These are phyloP conservation scores for Malbranchea zuffiana DNA, from an alignment of 2,329 filamentous ascomycete species.

Conservation along the genomic window DNA sequence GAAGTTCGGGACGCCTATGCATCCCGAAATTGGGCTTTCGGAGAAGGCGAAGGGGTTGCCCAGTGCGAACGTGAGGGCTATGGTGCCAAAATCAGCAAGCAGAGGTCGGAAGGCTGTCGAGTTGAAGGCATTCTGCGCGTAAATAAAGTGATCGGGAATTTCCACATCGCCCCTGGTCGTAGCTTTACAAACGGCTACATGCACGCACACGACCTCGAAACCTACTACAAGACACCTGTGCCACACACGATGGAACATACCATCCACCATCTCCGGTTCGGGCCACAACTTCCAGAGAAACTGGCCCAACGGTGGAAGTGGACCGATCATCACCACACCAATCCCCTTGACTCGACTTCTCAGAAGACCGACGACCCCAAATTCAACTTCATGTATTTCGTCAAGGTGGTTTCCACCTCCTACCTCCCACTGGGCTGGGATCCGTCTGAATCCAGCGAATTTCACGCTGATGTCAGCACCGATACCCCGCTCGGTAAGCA, in stretches of 20 bases:
- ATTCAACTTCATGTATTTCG: constrained; percentile 98
- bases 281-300: constrained; percentile 72
- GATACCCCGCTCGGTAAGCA: constrained; percentile 56
- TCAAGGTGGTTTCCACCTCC: constrained; percentile 94
- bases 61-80: constrained; percentile 96
- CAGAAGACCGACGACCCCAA: constrained; percentile 71
- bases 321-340: constrained; percentile 76
- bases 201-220: constrained; percentile 95
- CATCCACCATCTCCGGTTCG: constrained; percentile 84
- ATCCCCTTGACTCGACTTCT: constrained; percentile 72
- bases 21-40: constrained; percentile 82
- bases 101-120: constrained; percentile 85
- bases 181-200: constrained; percentile 94
- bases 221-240: constrained; percentile 69
- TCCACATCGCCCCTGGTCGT: constrained; percentile 92
- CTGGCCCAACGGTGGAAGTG: constrained; percentile 54
- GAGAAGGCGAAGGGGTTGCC: constrained; percentile 80
- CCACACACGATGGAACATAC: constrained; percentile 80
- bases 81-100: constrained; percentile 71
- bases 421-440: constrained; percentile 90
- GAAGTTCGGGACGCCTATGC: constrained; percentile 95
- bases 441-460: constrained; percentile 39
- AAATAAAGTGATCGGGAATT: constrained; percentile 98
- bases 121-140: constrained; percentile 86
- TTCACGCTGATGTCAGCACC: constrained; percentile 37